Evolutionary conservation across 371 early-diverging fungal genomes (phyloP), one percentile per base, ranked within the genome.

Genomic region (Rhizopus sp.): DNA sequence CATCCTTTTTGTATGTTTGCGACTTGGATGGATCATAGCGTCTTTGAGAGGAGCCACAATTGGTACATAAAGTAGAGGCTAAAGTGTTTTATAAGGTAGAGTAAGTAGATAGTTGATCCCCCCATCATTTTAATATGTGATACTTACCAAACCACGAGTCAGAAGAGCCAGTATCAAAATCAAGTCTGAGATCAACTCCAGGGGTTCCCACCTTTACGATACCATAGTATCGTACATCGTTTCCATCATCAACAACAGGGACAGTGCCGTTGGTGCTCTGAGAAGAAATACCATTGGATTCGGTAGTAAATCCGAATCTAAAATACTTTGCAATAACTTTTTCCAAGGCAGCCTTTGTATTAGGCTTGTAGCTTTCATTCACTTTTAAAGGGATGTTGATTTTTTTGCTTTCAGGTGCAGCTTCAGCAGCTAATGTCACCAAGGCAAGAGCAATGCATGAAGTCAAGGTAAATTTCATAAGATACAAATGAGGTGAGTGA

Each of bases 131-230:
- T 23, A 23, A 23, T 23, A 23, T 23, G 23, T 2, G 23, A 23
- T 23, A 23, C 48, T 63, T 67, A 60, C 68, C 63, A 54, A 87
- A 56, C 89, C 89, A 89, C 50, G 86, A 63, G 50, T 88, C 79
- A 45, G 83, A 72, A 3, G 90, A 89, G 0, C 89, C 88, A 6
- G 90, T 90, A 60, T 90, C 91, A 56, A 91, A 85, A 35, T 88
- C 72, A 10, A 91, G 76, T 56, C 78, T 74, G 67, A 90, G 71
- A 12, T 34, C 59, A 59, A 88, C 83, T 1, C 78, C 70, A 10
- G 91, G 90, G 12, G 89, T 85, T 8, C 91, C 91, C 10, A 90
- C 60, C 5, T 64, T 35, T 38, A 87, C 66, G 6, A 46, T 60
- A 46, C 85, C 87, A 49, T 81, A 84, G 70, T 87, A 87, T 64